phyloP scores from a whole-genome alignment of 2,329 filamentous ascomycete species.

The Sporothrix pallida region DNA sequence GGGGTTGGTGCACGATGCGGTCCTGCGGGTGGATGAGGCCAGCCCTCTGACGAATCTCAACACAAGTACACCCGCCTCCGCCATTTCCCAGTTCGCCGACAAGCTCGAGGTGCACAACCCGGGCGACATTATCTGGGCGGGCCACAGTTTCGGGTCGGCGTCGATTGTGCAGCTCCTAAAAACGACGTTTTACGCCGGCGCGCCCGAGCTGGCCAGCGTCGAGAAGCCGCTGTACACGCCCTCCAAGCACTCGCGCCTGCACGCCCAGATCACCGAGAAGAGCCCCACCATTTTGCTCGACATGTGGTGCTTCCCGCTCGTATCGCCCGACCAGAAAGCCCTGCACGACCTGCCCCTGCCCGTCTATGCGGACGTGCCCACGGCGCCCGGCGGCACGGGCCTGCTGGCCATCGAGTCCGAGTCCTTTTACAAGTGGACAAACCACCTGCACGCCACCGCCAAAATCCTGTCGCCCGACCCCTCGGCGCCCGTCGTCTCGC shows the following conservation, averaged over 20 bases:
- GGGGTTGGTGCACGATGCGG: constrained; percentile 69
- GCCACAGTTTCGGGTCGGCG: constrained; percentile 81
- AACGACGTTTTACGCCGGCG: constrained; percentile 70
- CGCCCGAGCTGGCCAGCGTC: constrained; percentile 54
- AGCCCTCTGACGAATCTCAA: constrained; percentile 59
- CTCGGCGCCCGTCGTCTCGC: constrained; percentile 49
- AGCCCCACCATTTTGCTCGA: constrained; percentile 75
- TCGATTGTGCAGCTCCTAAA: constrained; percentile 80
- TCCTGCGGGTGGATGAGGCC: constrained; percentile 69
- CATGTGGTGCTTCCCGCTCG: constrained; percentile 78
- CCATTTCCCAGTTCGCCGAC: constrained; percentile 65
- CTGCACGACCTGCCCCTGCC: constrained; percentile 78
- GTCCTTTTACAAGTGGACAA: constrained; percentile 77
- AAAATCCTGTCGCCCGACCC: constrained; percentile 66
- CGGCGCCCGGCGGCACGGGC: constrained; percentile 60
- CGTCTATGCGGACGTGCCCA: constrained; percentile 58
- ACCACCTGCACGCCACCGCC: constrained; percentile 73
- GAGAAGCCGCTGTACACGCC: constrained; percentile 67
- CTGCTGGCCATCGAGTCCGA: constrained; percentile 76
- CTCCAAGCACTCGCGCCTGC: constrained; percentile 58
- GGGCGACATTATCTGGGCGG: constrained; percentile 74
- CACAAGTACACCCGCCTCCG: constrained; percentile 49
- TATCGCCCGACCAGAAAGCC: constrained; percentile 64
- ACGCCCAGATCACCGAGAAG: constrained; percentile 69
- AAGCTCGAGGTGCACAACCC: constrained; percentile 71